Conservation (phyloP, 2,329 filamentous ascomycete species). For the Verticillium albo-atrum region DNA sequence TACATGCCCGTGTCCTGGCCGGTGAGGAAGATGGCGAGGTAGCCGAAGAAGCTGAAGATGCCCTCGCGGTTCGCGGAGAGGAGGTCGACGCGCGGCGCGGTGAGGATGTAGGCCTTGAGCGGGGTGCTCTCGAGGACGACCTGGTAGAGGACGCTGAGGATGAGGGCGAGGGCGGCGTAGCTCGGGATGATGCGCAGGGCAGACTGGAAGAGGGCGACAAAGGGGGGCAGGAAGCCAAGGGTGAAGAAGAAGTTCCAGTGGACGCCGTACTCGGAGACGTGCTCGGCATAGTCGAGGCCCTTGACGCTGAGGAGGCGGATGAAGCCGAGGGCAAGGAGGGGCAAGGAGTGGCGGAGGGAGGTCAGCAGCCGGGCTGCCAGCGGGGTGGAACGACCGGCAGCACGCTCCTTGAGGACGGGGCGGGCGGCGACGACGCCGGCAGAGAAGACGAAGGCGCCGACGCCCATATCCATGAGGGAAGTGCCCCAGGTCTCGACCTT, state of each 20-base stretch:
- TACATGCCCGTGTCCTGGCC: slow-evolving; percentile 81
- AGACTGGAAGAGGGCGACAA: slow-evolving; percentile 78
- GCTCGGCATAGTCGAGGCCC: slow-evolving; percentile 91
- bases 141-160: slow-evolving; percentile 69
- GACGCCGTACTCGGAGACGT: slow-evolving; percentile 94
- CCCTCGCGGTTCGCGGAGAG: slow-evolving; percentile 91
- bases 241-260: slow-evolving; percentile 99
- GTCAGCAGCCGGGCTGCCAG: slow-evolving; percentile 55
- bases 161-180: slow-evolving; percentile 68
- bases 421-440: slow-evolving; percentile 87
- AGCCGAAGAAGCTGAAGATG: slow-evolving; percentile 90
- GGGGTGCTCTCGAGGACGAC: slow-evolving; percentile 67
- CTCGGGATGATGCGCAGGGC: slow-evolving; percentile 67
- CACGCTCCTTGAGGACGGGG: slow-evolving; percentile 66
- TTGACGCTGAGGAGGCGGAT: slow-evolving; percentile 86
- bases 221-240: slow-evolving; percentile 79
- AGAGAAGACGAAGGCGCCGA: slow-evolving; percentile 96
- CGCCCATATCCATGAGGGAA: slow-evolving; percentile 96
- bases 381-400: slow-evolving; percentile 42
- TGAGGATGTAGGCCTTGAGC: slow-evolving; percentile 79
- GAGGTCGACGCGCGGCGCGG: slow-evolving; percentile 72
- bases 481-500: slow-evolving; percentile 99
- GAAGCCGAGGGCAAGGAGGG: slow-evolving; percentile 74
- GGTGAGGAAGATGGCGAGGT: slow-evolving; percentile 89
- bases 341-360: slow-evolving; percentile 76